These are phyloP conservation scores for Exserohilum turcica DNA, from an alignment of 2,329 filamentous ascomycete species.

Conservation along the genomic window DNA sequence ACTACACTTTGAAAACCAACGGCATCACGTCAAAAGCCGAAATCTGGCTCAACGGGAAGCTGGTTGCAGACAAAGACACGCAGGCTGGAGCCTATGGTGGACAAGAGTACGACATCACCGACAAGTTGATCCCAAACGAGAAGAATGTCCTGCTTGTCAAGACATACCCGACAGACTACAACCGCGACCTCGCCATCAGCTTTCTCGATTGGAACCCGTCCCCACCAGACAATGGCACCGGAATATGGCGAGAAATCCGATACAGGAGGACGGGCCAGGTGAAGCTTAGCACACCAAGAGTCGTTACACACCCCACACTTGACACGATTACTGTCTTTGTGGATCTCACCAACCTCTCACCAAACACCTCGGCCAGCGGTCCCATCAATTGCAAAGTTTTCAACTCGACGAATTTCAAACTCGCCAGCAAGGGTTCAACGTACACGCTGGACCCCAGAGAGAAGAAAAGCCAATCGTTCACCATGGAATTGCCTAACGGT, in stretches of 20 bases:
- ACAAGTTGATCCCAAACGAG: slow-evolving; percentile 33
- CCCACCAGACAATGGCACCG: slow-evolving; percentile 66
- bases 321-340: slow-evolving; percentile 29
- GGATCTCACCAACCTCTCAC: slow-evolving; percentile 29
- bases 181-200: slow-evolving; percentile 63
- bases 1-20: slow-evolving; percentile 62
- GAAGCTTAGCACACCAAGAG: slow-evolving; percentile 45
- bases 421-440: not conserved
- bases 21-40: slow-evolving; percentile 66
- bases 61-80: slow-evolving; percentile 54
- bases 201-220: slow-evolving; percentile 69
- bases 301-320: slow-evolving; percentile 21
- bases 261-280: slow-evolving; percentile 60
- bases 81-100: slow-evolving; percentile 65
- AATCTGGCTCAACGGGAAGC: slow-evolving; percentile 63
- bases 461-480: slow-evolving; percentile 1
- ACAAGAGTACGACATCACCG: slow-evolving; percentile 60
- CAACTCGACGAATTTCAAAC: slow-evolving; percentile 8
- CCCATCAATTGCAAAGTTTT: slow-evolving; percentile 21
- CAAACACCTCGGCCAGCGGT: slow-evolving; percentile 2
- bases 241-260: slow-evolving; percentile 65
- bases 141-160: slow-evolving; percentile 64
- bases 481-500: slow-evolving; percentile 49
- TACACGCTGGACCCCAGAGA: slow-evolving; percentile 6
- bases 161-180: slow-evolving; percentile 64